phyloP scores from a whole-genome alignment of 768 basidiomycete genomes.

The Hericium erinaceus region DNA sequence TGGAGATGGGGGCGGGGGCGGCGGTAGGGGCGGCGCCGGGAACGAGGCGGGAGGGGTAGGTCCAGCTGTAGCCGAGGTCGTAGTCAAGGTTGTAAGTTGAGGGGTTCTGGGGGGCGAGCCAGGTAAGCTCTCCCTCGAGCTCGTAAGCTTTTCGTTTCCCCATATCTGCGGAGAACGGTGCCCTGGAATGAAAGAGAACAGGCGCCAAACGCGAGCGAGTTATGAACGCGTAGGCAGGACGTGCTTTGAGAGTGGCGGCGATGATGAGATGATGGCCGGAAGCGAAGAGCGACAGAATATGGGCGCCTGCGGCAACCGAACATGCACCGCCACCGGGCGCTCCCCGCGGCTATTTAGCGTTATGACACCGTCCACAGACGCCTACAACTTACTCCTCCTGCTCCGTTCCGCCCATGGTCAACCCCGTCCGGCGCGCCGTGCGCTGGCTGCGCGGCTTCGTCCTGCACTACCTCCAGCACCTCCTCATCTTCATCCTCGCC shows the following conservation, averaged over 20 bases:
- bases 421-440: constrained; percentile 16
- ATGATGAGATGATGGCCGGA: too few relatives aligned
- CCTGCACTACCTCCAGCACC: constrained; percentile 25
- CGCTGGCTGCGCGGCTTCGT: constrained; percentile 15
- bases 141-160: constrained; percentile 16
- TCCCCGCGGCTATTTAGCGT: background rate
- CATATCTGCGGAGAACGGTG: constrained; percentile 7
- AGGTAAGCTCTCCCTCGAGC: background rate
- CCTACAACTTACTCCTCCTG: background rate
- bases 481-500: constrained; percentile 58
- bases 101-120: too few relatives aligned
- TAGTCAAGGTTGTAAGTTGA: background rate
- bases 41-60: background rate
- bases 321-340: background rate
- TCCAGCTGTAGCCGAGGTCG: background rate
- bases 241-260: background rate
- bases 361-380: background rate
- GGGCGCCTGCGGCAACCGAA: background rate
- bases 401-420: background rate
- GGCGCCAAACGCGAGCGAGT: background rate
- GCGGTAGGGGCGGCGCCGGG: background rate
- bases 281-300: background rate
- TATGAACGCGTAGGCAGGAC: background rate
- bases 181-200: background rate
- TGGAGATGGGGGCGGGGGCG: constrained; percentile 3